Conservation (phyloP, 371 early-diverging fungal genomes). For the Syncephalastrum sp. region DNA sequence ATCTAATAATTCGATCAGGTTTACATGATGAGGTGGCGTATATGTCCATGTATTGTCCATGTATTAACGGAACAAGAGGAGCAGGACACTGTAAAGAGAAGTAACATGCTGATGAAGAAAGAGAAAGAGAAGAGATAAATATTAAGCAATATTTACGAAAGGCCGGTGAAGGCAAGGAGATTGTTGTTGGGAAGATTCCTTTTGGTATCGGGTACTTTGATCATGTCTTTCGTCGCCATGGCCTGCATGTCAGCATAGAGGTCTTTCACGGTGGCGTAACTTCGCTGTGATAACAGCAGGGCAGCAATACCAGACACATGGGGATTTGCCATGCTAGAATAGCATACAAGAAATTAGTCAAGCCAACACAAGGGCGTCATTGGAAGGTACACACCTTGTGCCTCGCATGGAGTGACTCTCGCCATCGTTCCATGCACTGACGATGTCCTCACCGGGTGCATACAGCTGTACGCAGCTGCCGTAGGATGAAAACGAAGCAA, state of each 20-base stretch:
- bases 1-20: no score
- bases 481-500: constrained; percentile 49
- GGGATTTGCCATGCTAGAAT: constrained; percentile 67
- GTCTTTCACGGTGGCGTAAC: constrained; percentile 12
- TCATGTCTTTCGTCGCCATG: constrained; percentile 15
- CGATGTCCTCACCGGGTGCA: constrained; percentile 51
- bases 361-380: not conserved
- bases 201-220: constrained; percentile 7
- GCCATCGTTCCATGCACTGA: constrained; percentile 47
- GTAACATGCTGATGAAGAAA: no score
- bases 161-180: constrained; percentile 20
- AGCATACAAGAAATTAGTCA: constrained; percentile 11
- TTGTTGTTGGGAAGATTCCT: constrained; percentile 9
- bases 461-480: constrained; percentile 62
- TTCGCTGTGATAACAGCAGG: constrained; percentile 23
- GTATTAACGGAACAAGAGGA: no score
- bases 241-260: constrained; percentile 14
- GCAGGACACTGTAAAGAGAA: no score
- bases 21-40: no score
- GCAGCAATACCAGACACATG: constrained; percentile 59
- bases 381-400: constrained; percentile 40
- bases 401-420: constrained; percentile 55
- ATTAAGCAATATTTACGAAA: not conserved
- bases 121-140: no score
- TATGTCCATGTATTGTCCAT: no score